phyloP scores from a whole-genome alignment of 345 rosid genomes.

The Ailanthus altissimus region DNA sequence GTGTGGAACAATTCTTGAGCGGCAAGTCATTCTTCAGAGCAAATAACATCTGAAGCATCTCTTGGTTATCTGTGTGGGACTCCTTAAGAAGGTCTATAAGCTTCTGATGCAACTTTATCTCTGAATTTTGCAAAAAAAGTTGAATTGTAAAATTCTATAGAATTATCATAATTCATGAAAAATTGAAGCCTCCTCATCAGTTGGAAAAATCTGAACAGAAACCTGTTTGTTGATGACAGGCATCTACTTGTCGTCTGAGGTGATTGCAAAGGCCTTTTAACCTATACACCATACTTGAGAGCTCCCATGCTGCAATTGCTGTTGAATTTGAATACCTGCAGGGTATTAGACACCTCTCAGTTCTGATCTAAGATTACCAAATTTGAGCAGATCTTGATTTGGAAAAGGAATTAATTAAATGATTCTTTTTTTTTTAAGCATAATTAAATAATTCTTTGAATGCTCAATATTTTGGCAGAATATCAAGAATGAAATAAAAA shows the following conservation, averaged over 20 bases:
- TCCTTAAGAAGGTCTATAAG: constrained; percentile 42
- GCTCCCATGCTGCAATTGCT: constrained; percentile 61
- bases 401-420: neutral
- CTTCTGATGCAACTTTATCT: constrained; percentile 53
- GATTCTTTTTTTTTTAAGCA: no score
- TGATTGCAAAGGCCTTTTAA: constrained; percentile 41
- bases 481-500: constrained; percentile 1
- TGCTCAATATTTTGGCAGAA: neutral
- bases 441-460: neutral
- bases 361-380: neutral
- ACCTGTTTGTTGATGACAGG: constrained; percentile 62
- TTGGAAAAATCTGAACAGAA: constrained; percentile 9
- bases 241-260: constrained; percentile 58
- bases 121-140: constrained; percentile 38
- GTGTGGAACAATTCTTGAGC: constrained; percentile 52
- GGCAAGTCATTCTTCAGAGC: constrained; percentile 56
- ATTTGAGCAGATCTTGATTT: neutral
- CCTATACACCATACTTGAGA: constrained; percentile 52
- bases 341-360: neutral
- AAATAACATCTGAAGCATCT: constrained; percentile 53
- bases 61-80: constrained; percentile 62
- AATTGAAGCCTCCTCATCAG: constrained; percentile 6
- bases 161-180: neutral
- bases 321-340: constrained; percentile 43
- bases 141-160: neutral